Evolutionary conservation across 805 yeast genomes (phyloP), one percentile per base, ranked within the genome.

Genomic region (Candida succiphila): DNA sequence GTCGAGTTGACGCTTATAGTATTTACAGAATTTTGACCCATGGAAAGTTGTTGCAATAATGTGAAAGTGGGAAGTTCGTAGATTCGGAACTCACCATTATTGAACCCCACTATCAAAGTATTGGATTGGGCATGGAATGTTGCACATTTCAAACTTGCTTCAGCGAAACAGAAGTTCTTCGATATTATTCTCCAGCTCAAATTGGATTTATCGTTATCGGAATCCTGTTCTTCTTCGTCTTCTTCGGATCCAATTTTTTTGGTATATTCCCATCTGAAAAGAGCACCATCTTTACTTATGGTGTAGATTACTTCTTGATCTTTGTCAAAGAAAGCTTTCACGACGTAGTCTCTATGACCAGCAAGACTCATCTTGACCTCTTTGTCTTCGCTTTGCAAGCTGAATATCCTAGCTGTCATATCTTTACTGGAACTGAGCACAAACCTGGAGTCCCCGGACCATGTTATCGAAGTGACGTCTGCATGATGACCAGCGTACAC

Each of bases 401-500:
- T 85, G 59, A 78, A 89, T 7, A 92, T 69, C 44, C 88, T 72
- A 2, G 94, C 77, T 0, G 96, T 83, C 69, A 92, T 67, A 60
- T 92, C 98, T 51, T 85, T 84, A 17, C 95, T 81, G 2, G 95
- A 70, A 2, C 95, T 75, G 27, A 92, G 63, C 45, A 92, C 70
- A 51, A 87, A 92, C 45, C 95, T 69, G 4, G 95, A 83, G 56
- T 92, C 98, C 20, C 66, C 67, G 1, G 96, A 85, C 97, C 97
- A 92, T 3, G 84, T 67, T 9, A 92, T 55, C 2, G 87, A 74
- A 2, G 73, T 67, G 17, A 92, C 74, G 45, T 85, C 94, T 32
- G 77, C 78, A 52, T 76, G 87, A 61, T 92, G 98, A 24, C 98
- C 98, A 1, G 96, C 86, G 48, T 87, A 87, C 7, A 83, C 73